Percentiles rank a stretch among this genome's conserved stretches.
phyloP scores from a whole-genome alignment of 371 early-diverging fungal species.

The Circinella minor region DNA sequence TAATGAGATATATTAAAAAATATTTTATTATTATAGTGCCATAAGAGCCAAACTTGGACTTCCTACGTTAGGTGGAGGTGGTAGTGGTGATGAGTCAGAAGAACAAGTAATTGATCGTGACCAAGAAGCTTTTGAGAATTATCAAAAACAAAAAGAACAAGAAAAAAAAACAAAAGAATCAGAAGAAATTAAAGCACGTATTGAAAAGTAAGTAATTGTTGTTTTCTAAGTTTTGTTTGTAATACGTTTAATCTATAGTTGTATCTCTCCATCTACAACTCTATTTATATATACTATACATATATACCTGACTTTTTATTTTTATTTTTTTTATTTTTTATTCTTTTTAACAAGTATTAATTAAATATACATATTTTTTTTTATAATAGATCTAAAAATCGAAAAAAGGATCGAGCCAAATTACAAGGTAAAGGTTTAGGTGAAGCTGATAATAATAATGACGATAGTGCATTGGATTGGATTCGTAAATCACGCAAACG shows the following conservation, averaged over 20 bases:
- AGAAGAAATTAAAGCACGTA: constrained; percentile 51
- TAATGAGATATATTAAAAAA: background rate
- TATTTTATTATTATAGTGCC: constrained; percentile 38
- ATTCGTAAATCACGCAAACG: constrained; percentile 57
- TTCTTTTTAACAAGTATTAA: too few relatives aligned
- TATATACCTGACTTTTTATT: too few relatives aligned
- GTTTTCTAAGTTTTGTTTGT: too few relatives aligned
- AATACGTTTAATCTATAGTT: too few relatives aligned
- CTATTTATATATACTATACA: too few relatives aligned
- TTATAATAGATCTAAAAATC: constrained; percentile 58
- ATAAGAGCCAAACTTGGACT: constrained; percentile 76
- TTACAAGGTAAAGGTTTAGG: constrained; percentile 76
- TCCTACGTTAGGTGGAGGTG: constrained; percentile 54
- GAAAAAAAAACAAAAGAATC: constrained; percentile 51
- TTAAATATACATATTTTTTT: background rate
- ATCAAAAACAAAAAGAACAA: constrained; percentile 55
- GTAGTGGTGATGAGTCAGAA: constrained; percentile 32
- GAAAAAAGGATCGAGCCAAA: constrained; percentile 58
- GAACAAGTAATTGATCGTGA: constrained; percentile 49
- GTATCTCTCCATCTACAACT: too few relatives aligned
- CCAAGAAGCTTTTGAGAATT: constrained; percentile 70
- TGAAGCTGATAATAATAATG: constrained; percentile 68
- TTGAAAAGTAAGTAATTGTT: constrained; percentile 53
- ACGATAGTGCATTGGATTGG: constrained; percentile 66
- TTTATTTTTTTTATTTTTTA: too few relatives aligned